Evolutionary conservation across 345 rosid species (phyloP).

Genomic region (Brassica carinata): DNA sequence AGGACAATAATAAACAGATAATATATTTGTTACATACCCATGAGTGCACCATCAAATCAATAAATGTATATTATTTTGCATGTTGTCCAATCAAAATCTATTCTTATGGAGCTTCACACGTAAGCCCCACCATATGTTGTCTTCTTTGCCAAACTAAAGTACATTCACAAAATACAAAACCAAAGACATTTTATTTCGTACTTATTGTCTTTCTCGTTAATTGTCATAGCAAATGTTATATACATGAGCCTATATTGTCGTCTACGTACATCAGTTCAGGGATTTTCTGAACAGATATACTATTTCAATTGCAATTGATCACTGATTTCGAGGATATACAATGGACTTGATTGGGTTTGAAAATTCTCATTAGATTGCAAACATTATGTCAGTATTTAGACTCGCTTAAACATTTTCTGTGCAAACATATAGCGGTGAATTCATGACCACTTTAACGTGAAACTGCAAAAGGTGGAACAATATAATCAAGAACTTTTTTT

Average conservation of each 20-base stretch:
- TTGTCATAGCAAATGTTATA: neutral
- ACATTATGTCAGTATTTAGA: neutral
- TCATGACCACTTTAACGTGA: neutral
- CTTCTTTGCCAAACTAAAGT: conserved; percentile 17
- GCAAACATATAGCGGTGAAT: neutral
- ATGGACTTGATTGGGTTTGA: neutral
- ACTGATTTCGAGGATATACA: neutral
- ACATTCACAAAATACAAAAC: conserved; percentile 15
- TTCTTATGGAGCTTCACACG: conserved; percentile 34
- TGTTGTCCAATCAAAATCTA: conserved; percentile 30
- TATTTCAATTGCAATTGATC: neutral
- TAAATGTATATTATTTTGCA: conserved; percentile 20
- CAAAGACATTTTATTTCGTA: neutral
- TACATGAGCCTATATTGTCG: neutral
- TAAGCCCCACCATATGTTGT: conserved; percentile 38
- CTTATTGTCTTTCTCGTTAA: conserved; percentile 3
- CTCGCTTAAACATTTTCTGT: neutral
- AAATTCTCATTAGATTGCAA: neutral
- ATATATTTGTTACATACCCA: neutral
- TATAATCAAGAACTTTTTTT: neutral
- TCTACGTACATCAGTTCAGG: neutral
- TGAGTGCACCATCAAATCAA: conserved; percentile 21
- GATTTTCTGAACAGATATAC: neutral
- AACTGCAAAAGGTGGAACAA: neutral
- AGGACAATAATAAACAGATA: neutral